Evolutionary conservation across 331 rosid species (phyloP), one percentile per base, ranked within the genome.

Genomic region (Pyracantha coccinea): DNA sequence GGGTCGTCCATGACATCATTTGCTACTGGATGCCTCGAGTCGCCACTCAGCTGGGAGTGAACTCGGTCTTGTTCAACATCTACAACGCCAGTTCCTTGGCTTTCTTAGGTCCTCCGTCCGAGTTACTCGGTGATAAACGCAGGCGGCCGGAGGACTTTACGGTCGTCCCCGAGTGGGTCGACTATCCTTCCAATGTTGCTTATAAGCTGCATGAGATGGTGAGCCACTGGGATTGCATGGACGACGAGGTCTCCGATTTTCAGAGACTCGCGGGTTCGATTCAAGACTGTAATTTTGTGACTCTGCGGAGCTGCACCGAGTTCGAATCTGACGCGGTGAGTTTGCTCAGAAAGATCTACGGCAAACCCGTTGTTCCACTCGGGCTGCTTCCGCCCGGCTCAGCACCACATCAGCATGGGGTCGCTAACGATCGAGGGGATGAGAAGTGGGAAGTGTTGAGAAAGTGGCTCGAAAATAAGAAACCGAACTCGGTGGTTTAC

Each of bases 1-100:
- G 81, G 81, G 72, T 81, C 38, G 32, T 81, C 53, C 81, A 72
- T 2, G 81, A 81, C 38, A 4, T 77, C 58, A 27, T 20, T 5
- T 21, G 68, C 10, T 21, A 73, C 32, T 81, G 79, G 85, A 13
- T 79, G 0, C 75, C 82, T 4, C 16, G 24, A 68, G 23, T 68
- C 4, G 67, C 63, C 10, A 50, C 59, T 27, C 64, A 29, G 8
- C 71, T 79, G 0, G 72, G 72, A 9, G 28, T 74, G 66, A 71
- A 78, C 59, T 69, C 75, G 31, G 71, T 31, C 23, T 61, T 0
- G 75, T 68, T 45, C 54, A 9, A 1, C 54, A 57, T 59, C 17
- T 1, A 1, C 10, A 47, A 17, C 8, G 75, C 78, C 29, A 41
- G 70, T 2, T 0, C 50, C 10, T 4, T 59, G 79, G 53, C 69